Base-by-base conservation (phyloP, 192 early-diverging fungal genomes). In the Podila epicladia region DNA sequence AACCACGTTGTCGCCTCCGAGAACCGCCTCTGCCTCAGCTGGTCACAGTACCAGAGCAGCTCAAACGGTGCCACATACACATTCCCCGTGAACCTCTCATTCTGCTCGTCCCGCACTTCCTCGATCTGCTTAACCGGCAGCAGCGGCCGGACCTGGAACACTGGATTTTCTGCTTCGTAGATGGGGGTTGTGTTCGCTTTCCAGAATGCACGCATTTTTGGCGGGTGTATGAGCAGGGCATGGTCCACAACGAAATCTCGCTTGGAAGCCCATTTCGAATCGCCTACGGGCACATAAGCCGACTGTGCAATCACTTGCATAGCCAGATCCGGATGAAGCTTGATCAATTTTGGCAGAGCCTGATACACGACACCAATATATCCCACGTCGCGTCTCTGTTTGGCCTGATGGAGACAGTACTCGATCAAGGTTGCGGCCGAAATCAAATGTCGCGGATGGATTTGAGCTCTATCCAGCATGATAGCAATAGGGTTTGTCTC, bases 361-460 rank as follows among this genome's bases (percentile, higher is more conserved):
- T 69, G 35, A 8, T 59, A 8, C 11, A 60, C 20, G 5, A 26
- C 9, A 1, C 1, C 31, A 12, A 69, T 9, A 7, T 29, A 69
- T 24, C 24, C 22, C 8, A 59, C 33, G 12, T 69, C 38, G 11
- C 58, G 19, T 12, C 45, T 26, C 20, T 17, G 9, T 17, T 48
- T 60, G 67, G 67, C 67, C 24, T 17, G 55, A 1, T 38, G 32
- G 12, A 41, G 19, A 31, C 57, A 45, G 31, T 69, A 69, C 5
- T 69, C 67, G 38, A 59, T 24, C 35, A 69, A 9, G 9, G 41
- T 38, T 15, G n/a, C 24, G 1, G 67, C 67, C 35, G 41, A 13
- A 13, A 33, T 24, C 11, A 69, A 1, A 12, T n/a, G 17, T 22
- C 28, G 12, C 0, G 58, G 5, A 4, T 41, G 15, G 0, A 12